Evolutionary conservation across 1,284 basidiomycete genomes (phyloP).

Genomic region (Ganoderma lingzhi): DNA sequence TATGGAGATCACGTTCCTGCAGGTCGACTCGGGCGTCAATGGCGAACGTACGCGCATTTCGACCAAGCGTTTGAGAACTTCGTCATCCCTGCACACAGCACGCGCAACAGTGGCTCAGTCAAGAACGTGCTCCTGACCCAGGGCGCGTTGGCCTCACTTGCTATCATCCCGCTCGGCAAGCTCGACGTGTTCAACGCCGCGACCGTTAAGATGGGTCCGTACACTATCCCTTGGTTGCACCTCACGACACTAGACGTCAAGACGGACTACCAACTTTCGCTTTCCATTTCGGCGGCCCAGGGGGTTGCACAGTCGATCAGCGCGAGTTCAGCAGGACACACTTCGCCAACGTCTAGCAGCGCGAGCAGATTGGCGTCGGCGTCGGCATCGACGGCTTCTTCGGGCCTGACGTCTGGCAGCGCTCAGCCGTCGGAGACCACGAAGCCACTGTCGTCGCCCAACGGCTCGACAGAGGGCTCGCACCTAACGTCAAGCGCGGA

Average conservation of each 20-base stretch:
- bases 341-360: neutral
- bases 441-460: neutral
- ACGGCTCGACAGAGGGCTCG: neutral
- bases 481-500: neutral
- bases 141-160: constrained; percentile 61
- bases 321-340: neutral
- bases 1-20: constrained; percentile 62
- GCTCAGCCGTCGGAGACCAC: neutral
- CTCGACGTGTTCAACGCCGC: constrained; percentile 61
- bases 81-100: constrained; percentile 62
- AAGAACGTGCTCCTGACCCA: constrained; percentile 63
- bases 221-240: constrained; percentile 17
- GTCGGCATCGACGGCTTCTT: neutral
- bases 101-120: constrained; percentile 64
- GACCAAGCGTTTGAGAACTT: constrained; percentile 60
- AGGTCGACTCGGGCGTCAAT: constrained; percentile 60
- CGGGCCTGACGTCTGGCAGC: neutral
- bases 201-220: constrained; percentile 48
- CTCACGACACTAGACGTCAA: constrained; percentile 5
- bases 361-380: neutral
- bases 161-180: constrained; percentile 59
- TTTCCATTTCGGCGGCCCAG: neutral
- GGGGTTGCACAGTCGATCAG: neutral
- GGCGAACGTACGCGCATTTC: constrained; percentile 67
- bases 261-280: constrained; percentile 9